phyloP scores from a whole-genome alignment of 2,329 filamentous ascomycete species.

The Elsinoe perseae region DNA sequence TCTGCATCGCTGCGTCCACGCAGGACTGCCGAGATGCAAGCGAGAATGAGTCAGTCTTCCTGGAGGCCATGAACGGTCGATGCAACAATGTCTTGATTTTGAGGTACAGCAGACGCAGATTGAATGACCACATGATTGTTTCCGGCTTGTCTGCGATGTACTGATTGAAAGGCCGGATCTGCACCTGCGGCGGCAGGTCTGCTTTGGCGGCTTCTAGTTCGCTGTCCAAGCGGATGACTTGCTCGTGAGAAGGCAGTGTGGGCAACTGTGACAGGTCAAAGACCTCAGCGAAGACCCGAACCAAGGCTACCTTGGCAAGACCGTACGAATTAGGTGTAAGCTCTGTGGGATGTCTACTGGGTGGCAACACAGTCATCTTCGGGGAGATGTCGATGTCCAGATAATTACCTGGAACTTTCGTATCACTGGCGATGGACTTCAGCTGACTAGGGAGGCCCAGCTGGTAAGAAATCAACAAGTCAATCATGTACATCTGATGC shows the following conservation, averaged over 20 bases:
- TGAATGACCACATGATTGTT: slow-evolving; percentile 46
- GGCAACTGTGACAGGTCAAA: slow-evolving; percentile 34
- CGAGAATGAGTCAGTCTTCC: slow-evolving; percentile 24
- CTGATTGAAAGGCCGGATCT: slow-evolving; percentile 32
- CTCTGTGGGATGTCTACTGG: slow-evolving; percentile 26
- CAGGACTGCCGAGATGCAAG: slow-evolving; percentile 40
- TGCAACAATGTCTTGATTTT: slow-evolving; percentile 49
- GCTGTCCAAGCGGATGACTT: slow-evolving; percentile 34
- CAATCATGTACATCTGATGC: slow-evolving; percentile 38
- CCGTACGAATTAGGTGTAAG: slow-evolving; percentile 31
- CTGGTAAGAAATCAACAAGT: slow-evolving; percentile 41
- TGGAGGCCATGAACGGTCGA: slow-evolving; percentile 40
- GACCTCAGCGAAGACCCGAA: slow-evolving; percentile 33
- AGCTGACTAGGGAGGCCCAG: slow-evolving; percentile 45
- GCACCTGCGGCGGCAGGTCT: slow-evolving; percentile 30
- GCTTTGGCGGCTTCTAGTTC: slow-evolving; percentile 31
- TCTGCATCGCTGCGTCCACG: slow-evolving; percentile 41
- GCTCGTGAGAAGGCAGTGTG: slow-evolving; percentile 29
- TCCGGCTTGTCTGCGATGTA: slow-evolving; percentile 44
- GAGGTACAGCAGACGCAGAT: slow-evolving; percentile 45
- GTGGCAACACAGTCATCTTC: slow-evolving; percentile 31
- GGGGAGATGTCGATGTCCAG: slow-evolving; percentile 39
- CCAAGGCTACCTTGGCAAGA: slow-evolving; percentile 30
- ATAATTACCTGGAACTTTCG: slow-evolving; percentile 38
- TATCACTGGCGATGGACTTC: slow-evolving; percentile 36